Evolutionary conservation across 179 eudicot species (phyloP), one percentile per base, ranked within the genome.

Genomic region (Vitellaria paradoxa): DNA sequence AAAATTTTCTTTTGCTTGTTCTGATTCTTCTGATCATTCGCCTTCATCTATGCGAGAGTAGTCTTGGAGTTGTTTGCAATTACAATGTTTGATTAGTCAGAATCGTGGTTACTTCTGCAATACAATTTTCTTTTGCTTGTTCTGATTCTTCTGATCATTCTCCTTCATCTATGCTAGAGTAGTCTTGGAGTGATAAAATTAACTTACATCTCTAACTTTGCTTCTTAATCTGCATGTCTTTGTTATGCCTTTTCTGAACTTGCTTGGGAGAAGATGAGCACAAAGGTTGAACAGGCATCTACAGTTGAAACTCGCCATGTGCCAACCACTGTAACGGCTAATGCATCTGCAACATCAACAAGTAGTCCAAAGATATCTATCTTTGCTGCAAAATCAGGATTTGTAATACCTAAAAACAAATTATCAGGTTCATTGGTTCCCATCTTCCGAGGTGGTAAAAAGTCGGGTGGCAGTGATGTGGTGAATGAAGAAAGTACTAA

Each of bases 331-430:
- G 72, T 79, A 49, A 74, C 85, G 55, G 57, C 85, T 24, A 71
- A 79, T 70, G 62, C 90, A 78, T 76, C 93, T 52, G 71, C 86
- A 71, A 64, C 94, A 60, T 78, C 93, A 78, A 75, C 82, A n/a
- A 83, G 82, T 80, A 81, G 80, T 78, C 75, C 90, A 62, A 86
- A 88, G 85, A 78, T 85, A 30, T 89, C 97, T 4, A 83, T 87
- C 89, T 91, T 96, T 82, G 89, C 89, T 78, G 87, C 84, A 50
- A 96, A 91, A 84, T 78, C 89, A 57, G 99, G 97, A 74, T 96
- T 95, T 88, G 91, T 96, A 73, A 96, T 96, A 84, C 99, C 99
- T 7, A 96, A 93, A 83, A 96, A 96, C 84, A 93, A 96, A 82
- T 81, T 96, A 75, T 91, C 98, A 37, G 97, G 99, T 52, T 93